Evolutionary conservation across 257 asterid species (phyloP).

Genomic region (Petunia axillaris): DNA sequence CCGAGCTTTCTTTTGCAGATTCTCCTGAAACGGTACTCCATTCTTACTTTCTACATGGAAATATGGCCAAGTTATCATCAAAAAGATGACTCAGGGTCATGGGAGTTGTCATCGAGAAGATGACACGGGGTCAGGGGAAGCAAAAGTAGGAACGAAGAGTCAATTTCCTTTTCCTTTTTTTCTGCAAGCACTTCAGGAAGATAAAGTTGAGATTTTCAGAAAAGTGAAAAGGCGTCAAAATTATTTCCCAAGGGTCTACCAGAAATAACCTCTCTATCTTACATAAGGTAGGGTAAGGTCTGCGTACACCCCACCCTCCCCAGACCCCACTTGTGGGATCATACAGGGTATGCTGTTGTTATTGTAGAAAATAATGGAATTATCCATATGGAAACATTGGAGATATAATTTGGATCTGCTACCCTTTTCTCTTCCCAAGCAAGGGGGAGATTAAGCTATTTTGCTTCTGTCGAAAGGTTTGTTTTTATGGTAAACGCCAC

Average conservation of each 20-base stretch:
- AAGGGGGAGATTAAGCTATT: background rate
- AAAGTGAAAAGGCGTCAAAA: background rate
- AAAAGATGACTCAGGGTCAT: background rate
- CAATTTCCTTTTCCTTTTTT: background rate
- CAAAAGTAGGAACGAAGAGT: constrained; percentile 3
- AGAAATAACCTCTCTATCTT: too few species aligned
- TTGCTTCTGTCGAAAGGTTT: background rate
- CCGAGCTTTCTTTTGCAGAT: constrained; percentile 39
- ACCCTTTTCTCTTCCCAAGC: background rate
- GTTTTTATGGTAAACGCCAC: background rate
- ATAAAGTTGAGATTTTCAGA: background rate
- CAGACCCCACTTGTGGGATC: too few species aligned
- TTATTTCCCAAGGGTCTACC: background rate
- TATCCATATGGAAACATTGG: background rate
- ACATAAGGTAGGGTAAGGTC: too few species aligned
- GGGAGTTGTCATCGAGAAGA: too few species aligned
- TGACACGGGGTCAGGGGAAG: background rate
- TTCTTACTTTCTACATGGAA: constrained; percentile 16
- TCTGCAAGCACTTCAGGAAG: constrained; percentile 9
- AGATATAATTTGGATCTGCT: background rate
- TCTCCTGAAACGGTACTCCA: constrained; percentile 41
- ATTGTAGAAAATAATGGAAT: background rate
- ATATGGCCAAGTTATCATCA: background rate
- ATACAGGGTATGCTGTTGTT: too few species aligned
- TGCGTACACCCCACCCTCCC: too few species aligned